Evolutionary conservation across 345 rosid genomes (phyloP), one percentile per base, ranked within the genome.

Genomic region (Eucalyptus viminalis): DNA sequence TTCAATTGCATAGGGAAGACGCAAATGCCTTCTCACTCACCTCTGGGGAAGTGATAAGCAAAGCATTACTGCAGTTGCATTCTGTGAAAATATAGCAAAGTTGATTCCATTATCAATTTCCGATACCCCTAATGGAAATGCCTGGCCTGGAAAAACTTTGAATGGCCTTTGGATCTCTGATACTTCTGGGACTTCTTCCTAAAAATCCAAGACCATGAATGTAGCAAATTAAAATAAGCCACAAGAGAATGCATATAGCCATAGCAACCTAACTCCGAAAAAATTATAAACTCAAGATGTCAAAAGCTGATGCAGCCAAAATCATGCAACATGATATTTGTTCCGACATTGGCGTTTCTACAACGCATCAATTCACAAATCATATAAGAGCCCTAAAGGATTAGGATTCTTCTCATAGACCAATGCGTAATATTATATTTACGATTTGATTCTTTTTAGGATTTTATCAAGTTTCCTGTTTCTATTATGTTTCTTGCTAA

Each of bases 81-180:
- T 94, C 92, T 95, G 98, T 37, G 98, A 97, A 92, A 96, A 97
- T 81, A 97, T 90, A 80, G 99, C 94, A 93, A 97, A 97, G 87
- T 97, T 97, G 92, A 95, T 94, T 89, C 99, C 98, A 12, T 92
- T 94, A 29, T 94, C 94, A 83, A 93, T 94, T 95, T 95, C 94
- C 7, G 99, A 95, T 19, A 94, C 97, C 34, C 99, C 99, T 22
- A 97, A 90, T 50, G 98, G 99, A 93, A 92, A 95, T 54, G 94
- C 91, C 92, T 95, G 97, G 86, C 99, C 99, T 44, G 95, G 94
- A 54, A 91, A 97, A 72, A 90, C 92, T 87, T 91, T 93, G 11
- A 95, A 92, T 11, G 92, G 91, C n/a, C 88, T 91, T 50, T 37
- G 89, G 40, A 91, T 86, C 83, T 92, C 94, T 72, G 93, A 87